Evolutionary conservation across 768 basidiomycete genomes (phyloP).

Genomic region (Pisolithus sp.): DNA sequence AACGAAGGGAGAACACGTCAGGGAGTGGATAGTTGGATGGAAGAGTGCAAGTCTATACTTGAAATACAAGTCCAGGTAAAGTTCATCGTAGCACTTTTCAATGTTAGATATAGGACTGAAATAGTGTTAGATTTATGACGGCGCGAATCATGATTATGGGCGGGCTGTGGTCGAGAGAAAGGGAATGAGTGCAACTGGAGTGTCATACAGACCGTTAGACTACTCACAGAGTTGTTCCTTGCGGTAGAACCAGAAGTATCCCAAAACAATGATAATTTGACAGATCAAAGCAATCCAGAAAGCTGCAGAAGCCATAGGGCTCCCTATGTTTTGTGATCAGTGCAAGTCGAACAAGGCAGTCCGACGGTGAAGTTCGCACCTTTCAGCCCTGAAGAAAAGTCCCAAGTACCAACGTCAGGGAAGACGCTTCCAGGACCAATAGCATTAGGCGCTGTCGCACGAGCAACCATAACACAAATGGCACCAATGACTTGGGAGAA

Average conservation of each 20-base stretch:
- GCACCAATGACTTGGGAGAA: conserved; percentile 89
- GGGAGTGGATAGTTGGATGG: neutral
- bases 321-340: conserved; percentile 34
- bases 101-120: neutral
- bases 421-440: conserved; percentile 87
- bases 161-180: conserved; percentile 14
- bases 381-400: conserved; percentile 63
- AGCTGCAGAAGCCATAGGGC: conserved; percentile 75
- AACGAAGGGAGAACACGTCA: neutral
- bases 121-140: neutral
- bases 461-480: conserved; percentile 86
- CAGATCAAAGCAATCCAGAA: conserved; percentile 85
- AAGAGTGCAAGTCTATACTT: neutral
- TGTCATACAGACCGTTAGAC: neutral
- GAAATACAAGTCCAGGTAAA: neutral
- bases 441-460: conserved; percentile 84
- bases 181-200: neutral
- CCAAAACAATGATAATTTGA: conserved; percentile 79
- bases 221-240: conserved; percentile 83
- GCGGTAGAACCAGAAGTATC: conserved; percentile 97
- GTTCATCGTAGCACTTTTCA: neutral
- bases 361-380: conserved; percentile 29
- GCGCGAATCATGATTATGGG: conserved; percentile 11
- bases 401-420: conserved; percentile 89
- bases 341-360: conserved; percentile 9